Evolutionary conservation across 805 yeast genomes (phyloP).

Genomic region (Cyberlindnera euphorbiiphila): DNA sequence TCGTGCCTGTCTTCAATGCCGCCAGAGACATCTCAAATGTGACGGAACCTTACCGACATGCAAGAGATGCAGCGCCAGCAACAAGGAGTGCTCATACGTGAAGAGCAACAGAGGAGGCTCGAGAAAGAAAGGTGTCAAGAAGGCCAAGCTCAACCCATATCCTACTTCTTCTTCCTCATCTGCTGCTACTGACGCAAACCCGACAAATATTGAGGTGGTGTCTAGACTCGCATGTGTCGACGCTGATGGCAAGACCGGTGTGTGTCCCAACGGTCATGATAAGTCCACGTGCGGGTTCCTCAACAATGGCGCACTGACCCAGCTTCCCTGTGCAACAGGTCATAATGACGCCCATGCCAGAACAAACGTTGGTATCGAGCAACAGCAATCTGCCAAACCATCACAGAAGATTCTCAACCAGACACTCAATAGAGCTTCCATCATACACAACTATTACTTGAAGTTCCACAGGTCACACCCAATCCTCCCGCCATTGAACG

Average conservation of each 20-base stretch:
- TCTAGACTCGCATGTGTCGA: constrained; percentile 21
- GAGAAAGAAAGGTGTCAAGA: constrained; percentile 44
- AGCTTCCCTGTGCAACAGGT: constrained; percentile 26
- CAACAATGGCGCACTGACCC: constrained; percentile 10
- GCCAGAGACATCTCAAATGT: constrained; percentile 48
- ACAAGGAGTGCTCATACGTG: constrained; percentile 42
- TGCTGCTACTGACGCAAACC: neutral
- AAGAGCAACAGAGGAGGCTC: constrained; percentile 53
- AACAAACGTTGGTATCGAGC: constrained; percentile 14
- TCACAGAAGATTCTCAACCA: constrained; percentile 9
- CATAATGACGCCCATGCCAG: neutral
- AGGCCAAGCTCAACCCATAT: constrained; percentile 10
- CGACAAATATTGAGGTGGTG: constrained; percentile 5
- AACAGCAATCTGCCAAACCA: neutral
- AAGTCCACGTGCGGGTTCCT: constrained; percentile 21
- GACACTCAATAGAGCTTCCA: constrained; percentile 4
- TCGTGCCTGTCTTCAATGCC: constrained; percentile 48
- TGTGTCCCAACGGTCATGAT: constrained; percentile 27
- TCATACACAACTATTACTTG: constrained; percentile 31
- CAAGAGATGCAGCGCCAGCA: constrained; percentile 35
- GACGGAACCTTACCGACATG: constrained; percentile 46
- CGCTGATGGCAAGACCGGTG: constrained; percentile 7
- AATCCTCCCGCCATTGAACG: constrained; percentile 38
- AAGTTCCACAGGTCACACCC: constrained; percentile 44
- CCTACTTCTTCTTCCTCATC: neutral